Conservation (phyloP, 306 rosid genomes). For the Fragaria nilgerrensis region DNA sequence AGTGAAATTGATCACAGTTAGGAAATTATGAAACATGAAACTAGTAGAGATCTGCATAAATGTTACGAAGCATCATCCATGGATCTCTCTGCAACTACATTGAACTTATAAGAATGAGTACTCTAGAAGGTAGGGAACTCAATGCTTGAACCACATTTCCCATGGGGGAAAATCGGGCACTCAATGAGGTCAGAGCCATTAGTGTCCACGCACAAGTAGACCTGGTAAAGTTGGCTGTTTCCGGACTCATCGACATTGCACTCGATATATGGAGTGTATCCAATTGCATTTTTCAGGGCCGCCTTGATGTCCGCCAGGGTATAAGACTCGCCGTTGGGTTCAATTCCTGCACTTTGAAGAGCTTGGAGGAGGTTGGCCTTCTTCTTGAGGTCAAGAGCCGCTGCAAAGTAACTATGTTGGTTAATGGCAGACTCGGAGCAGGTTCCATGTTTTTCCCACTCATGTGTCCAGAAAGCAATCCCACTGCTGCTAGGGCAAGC, state of each 20-base stretch:
- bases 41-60: not conserved
- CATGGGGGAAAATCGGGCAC: slow-evolving; percentile 40
- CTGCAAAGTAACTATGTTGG: slow-evolving; percentile 61
- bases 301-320: slow-evolving; percentile 24
- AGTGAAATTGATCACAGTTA: not conserved
- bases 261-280: slow-evolving; percentile 35
- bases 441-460: slow-evolving; percentile 83
- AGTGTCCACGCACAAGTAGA: slow-evolving; percentile 49
- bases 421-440: slow-evolving; percentile 63
- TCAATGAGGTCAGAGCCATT: slow-evolving; percentile 44
- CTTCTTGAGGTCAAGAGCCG: slow-evolving; percentile 48
- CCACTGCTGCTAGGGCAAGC: slow-evolving; percentile 74
- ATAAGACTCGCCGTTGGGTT: slow-evolving; percentile 39
- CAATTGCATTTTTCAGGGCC: slow-evolving; percentile 29
- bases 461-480: slow-evolving; percentile 56
- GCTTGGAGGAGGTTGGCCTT: slow-evolving; percentile 49
- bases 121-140: slow-evolving; percentile 39
- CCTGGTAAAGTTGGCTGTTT: slow-evolving; percentile 44
- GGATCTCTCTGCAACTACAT: not conserved
- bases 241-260: slow-evolving; percentile 50
- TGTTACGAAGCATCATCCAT: not conserved
- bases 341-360: slow-evolving; percentile 48
- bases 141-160: slow-evolving; percentile 30
- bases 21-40: not conserved
- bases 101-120: not conserved